These are phyloP conservation scores for Blastocystis sp. DNA, from an alignment of 352 stramenopile genomes.

Conservation along the genomic window DNA sequence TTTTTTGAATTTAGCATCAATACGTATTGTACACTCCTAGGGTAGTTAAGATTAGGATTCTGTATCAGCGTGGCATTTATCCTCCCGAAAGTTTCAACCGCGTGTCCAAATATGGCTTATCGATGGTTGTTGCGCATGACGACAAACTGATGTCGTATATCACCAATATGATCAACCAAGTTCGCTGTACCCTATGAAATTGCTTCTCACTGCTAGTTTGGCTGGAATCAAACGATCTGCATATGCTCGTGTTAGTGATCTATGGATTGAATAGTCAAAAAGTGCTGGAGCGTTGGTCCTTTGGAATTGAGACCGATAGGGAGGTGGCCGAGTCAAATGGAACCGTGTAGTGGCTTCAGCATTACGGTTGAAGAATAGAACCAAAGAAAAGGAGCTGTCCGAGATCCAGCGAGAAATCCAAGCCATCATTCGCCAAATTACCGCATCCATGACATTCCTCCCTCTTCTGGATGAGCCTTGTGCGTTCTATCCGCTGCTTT, in stretches of 20 bases:
- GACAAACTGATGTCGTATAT: constrained; percentile 92
- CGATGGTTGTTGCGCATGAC: constrained; percentile 93
- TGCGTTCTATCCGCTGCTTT: not conserved
- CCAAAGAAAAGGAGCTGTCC: constrained; percentile 78
- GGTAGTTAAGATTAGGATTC: constrained; percentile 76
- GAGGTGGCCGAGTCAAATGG: constrained; percentile 29
- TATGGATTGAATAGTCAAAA: constrained; percentile 91
- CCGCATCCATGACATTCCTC: constrained; percentile 94
- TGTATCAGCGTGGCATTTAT: constrained; percentile 94
- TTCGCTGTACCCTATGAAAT: constrained; percentile 75
- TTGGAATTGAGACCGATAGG: constrained; percentile 85
- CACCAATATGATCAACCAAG: constrained; percentile 84
- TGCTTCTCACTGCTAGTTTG: constrained; percentile 75
- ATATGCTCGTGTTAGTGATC: constrained; percentile 94
- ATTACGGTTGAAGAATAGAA: not conserved
- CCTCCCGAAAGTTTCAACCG: constrained; percentile 94
- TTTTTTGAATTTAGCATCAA: constrained; percentile 99
- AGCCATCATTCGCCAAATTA: constrained; percentile 98
- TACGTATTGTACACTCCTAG: constrained; percentile 74
- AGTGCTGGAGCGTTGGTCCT: constrained; percentile 95
- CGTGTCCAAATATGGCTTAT: constrained; percentile 93
- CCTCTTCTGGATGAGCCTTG: constrained; percentile 94
- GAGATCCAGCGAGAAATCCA: constrained; percentile 97
- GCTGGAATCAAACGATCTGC: constrained; percentile 88
- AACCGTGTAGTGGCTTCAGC: constrained; percentile 16